Evolutionary conservation across 495 filamentous ascomycete genomes (phyloP).

Genomic region (Paragyromitra xinjiangensis): DNA sequence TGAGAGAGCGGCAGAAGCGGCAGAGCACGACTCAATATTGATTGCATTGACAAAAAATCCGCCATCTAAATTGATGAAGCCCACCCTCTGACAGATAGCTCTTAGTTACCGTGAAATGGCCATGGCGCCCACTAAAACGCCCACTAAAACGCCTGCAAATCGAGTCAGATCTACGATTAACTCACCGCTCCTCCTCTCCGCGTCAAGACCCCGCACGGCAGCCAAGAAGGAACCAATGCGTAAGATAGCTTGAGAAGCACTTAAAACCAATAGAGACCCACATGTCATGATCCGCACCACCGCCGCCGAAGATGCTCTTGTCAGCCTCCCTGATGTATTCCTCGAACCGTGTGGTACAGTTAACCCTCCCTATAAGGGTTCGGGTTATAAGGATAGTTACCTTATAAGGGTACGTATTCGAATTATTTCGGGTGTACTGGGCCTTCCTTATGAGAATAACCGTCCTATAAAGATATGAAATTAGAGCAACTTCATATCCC

Average conservation of each 20-base stretch:
- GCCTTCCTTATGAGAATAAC: too few species aligned
- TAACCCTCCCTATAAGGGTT: too few species aligned
- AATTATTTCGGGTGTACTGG: too few species aligned
- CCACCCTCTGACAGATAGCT: background rate
- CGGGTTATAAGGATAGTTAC: too few species aligned
- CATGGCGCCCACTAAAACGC: background rate
- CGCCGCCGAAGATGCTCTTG: background rate
- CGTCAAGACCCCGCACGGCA: background rate
- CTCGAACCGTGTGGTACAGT: background rate
- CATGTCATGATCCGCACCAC: conserved; percentile 2
- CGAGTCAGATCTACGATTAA: conserved; percentile 1
- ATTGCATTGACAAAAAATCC: conserved; percentile 3
- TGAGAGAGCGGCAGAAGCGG: background rate
- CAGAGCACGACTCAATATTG: background rate
- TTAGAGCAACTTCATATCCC: too few species aligned
- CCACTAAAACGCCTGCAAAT: background rate
- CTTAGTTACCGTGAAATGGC: background rate
- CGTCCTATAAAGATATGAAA: too few species aligned
- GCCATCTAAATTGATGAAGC: background rate
- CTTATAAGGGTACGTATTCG: too few species aligned
- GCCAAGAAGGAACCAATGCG: background rate
- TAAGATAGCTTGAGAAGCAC: background rate
- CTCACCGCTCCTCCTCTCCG: conserved; percentile 1
- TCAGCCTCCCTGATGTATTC: background rate
- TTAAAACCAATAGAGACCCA: conserved; percentile 4